These are phyloP conservation scores for Shiraia sp. DNA, from an alignment of 2,329 filamentous ascomycete genomes.

Conservation along the genomic window DNA sequence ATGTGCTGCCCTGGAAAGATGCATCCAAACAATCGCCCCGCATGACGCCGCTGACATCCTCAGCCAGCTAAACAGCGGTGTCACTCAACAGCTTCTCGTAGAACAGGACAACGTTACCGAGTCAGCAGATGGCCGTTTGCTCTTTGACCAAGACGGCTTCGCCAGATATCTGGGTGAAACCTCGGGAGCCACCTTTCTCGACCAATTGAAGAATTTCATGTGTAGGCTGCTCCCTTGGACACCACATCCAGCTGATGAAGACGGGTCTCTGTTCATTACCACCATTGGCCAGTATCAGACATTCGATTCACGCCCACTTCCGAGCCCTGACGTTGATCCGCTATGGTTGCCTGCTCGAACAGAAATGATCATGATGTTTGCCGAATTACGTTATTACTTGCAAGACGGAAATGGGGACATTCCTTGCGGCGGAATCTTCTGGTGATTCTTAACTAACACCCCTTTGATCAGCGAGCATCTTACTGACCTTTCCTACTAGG, in stretches of 20 bases:
- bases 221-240: slow-evolving; percentile 22
- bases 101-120: no score
- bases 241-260: slow-evolving; percentile 15
- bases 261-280: slow-evolving; percentile 24
- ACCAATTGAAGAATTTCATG: slow-evolving; percentile 32
- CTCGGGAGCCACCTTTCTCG: slow-evolving; percentile 31
- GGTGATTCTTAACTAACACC: slow-evolving; percentile 9
- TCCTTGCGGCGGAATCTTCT: slow-evolving; percentile 27
- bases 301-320: slow-evolving; percentile 31
- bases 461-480: no score
- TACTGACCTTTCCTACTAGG: slow-evolving; percentile 1
- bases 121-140: slow-evolving; percentile 18
- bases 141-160: slow-evolving; percentile 21
- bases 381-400: slow-evolving; percentile 23
- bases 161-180: slow-evolving; percentile 28
- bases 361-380: slow-evolving; percentile 26
- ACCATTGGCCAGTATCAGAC: slow-evolving; percentile 33
- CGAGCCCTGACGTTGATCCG: slow-evolving; percentile 28
- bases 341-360: slow-evolving; percentile 26
- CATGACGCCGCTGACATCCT: slow-evolving; percentile 19
- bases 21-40: slow-evolving; percentile 16
- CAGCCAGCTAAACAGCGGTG: slow-evolving; percentile 12
- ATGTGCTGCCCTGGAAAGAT: slow-evolving; percentile 23
- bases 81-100: slow-evolving; percentile 7
- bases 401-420: slow-evolving; percentile 30